Evolutionary conservation across 2,329 filamentous ascomycete genomes (phyloP), one percentile per base, ranked within the genome.

Genomic region (Neofusicoccum laricinum): DNA sequence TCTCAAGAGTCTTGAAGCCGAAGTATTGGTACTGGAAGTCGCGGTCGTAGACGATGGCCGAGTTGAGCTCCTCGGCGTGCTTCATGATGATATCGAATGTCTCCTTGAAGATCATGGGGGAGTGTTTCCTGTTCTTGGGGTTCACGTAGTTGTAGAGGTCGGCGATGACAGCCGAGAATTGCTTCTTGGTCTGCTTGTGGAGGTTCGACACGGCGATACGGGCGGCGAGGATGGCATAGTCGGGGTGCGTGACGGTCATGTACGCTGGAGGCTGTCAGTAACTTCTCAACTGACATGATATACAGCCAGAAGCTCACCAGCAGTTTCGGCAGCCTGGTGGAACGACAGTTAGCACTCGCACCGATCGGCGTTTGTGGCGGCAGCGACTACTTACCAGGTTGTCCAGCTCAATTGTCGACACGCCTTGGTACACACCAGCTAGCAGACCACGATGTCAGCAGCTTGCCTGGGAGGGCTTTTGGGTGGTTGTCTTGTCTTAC

Each of bases 1-100:
- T 90, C 84, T 99, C 95, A 43, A 99, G 84, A 7, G 95, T 99
- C 87, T 99, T 99, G 88, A 99, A 99, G 69, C 95, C 95, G 74
- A 99, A 99, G 83, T 96, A 99, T 83, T 99, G 95, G 84, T 99
- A 99, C 86, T 98, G 97, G 86, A 99, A 99, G 78, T 99, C 95
- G 71, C 95, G 91, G 82, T 99, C 95, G 74, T 98, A 99, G 73
- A 99, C 94, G 77, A 99, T 98, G 73, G 95, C 95, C 48, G 94
- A 98, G 84, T 99, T 97, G 65, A 99, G 86, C 81, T 99, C 95
- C 64, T 97, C 95, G 73, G 92, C 93, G 80, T 99, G 93, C 74
- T 90, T 91, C 91, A 97, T 95, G 69, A 99, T 90, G 68, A 88
- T 92, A 72, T 97, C 91, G 77, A 97, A 97, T 53, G 91, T 96